phyloP scores from a whole-genome alignment of 345 rosid species.

The Aquilaria malaccensis region DNA sequence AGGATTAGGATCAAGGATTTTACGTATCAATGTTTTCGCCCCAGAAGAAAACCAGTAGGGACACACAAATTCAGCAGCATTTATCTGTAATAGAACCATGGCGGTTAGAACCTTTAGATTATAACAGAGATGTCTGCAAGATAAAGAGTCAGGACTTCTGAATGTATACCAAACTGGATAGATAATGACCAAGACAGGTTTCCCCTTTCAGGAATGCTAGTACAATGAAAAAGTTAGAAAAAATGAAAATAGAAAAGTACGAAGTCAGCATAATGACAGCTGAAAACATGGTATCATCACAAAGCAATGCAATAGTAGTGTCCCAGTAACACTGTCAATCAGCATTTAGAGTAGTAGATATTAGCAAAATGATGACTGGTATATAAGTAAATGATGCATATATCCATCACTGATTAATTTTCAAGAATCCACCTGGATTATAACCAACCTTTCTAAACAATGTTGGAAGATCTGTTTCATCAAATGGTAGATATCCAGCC shows the following conservation, averaged over 20 bases:
- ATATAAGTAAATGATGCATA: neutral
- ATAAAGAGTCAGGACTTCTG: no score
- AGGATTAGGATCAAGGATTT: constrained; percentile 71
- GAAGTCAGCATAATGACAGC: neutral
- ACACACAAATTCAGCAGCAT: constrained; percentile 66
- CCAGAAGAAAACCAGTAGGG: constrained; percentile 84
- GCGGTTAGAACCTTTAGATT: constrained; percentile 11
- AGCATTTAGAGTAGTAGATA: neutral
- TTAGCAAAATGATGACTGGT: neutral
- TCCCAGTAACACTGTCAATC: no score
- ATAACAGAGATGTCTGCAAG: neutral
- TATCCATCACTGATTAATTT: constrained; percentile 7
- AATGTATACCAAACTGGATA: no score
- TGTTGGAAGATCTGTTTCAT: constrained; percentile 67
- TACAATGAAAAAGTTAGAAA: no score
- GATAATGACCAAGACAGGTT: no score
- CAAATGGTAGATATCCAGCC: constrained; percentile 90
- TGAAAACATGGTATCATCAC: neutral
- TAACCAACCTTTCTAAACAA: constrained; percentile 61
- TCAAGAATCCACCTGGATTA: constrained; percentile 6
- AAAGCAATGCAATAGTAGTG: neutral
- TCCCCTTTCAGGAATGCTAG: no score
- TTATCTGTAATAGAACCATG: constrained; percentile 40
- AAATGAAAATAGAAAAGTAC: neutral
- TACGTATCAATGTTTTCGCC: constrained; percentile 57